Evolutionary conservation across 352 stramenopile species (phyloP), one percentile per base, ranked within the genome.

Genomic region (Phytopythium aichiense): DNA sequence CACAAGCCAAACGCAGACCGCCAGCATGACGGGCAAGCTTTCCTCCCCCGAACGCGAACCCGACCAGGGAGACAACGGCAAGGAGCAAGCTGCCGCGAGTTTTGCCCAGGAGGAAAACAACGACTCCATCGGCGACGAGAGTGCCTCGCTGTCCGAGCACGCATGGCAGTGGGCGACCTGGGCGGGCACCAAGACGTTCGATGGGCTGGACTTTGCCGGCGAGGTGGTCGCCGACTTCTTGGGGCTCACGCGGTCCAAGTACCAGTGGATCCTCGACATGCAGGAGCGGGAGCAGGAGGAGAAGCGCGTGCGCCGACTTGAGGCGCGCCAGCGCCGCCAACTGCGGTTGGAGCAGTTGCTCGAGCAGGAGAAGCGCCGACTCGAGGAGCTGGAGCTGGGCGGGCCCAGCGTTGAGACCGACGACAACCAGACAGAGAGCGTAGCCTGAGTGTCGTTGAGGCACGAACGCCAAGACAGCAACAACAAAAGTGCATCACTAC

Each of bases 191-290:
- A 92, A 84, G 63, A 84, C 84, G 1, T 89, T 77, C 42, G 76
- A 89, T 48, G 74, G 72, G 1, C 71, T 94, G 62, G 84, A 93
- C 46, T 95, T 95, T 73, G 83, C 73, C 0, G 87, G 84, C 4
- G 87, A 95, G 65, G 80, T 94, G 33, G 49, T 93, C 7, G 84
- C 82, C 38, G 83, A 91, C 55, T 95, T 95, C 64, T 56, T 95
- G 1, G 84, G 86, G 0, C 81, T 95, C 54, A 93, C 79, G n/a
- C 77, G 75, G 16, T 93, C 82, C 23, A 87, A 95, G 64, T 93
- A 92, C 61, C 84, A 93, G 64, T 93, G 86, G 82, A 86, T 93
- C 43, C 66, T 92, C 52, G 81, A 91, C 53, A 69, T 86, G 50
- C 76, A 92, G 46, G 75, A 83, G 66, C 81, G 84, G 20, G 83